A percentile compares a stretch with the other conserved stretches of the same genome.
phyloP scores from a whole-genome alignment of 768 basidiomycete genomes.

The Panellus pusillus region DNA sequence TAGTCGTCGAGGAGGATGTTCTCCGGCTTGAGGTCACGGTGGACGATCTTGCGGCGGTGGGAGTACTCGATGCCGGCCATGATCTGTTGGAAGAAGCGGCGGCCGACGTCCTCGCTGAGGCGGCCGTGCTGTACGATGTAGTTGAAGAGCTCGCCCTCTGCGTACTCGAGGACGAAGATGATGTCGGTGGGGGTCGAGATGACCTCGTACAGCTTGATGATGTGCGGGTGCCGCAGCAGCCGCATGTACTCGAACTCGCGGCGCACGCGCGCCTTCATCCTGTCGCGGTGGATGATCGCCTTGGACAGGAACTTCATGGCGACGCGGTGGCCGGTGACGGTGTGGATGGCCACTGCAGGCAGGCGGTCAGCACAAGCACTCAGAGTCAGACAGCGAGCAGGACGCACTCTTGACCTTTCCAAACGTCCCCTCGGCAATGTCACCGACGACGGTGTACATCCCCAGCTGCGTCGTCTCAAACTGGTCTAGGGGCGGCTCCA shows the following conservation, averaged over 20 bases:
- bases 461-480: conserved; percentile 54
- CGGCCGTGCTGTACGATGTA: conserved; percentile 94
- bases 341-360: conserved; percentile 82
- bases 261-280: conserved; percentile 89
- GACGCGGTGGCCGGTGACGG: conserved; percentile 91
- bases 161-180: conserved; percentile 97
- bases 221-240: conserved; percentile 90
- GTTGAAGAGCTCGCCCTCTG: conserved; percentile 95
- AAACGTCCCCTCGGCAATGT: conserved; percentile 96
- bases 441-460: conserved; percentile 83
- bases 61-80: conserved; percentile 97
- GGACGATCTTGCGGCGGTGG: conserved; percentile 94
- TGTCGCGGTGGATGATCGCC: conserved; percentile 86
- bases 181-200: conserved; percentile 95
- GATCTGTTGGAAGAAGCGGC: conserved; percentile 97
- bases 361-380: conserved; percentile 18
- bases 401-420: conserved; percentile 97
- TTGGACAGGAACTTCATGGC: conserved; percentile 98
- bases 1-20: conserved; percentile 87
- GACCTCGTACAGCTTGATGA: conserved; percentile 96
- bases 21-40: conserved; percentile 97
- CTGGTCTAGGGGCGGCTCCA: conserved; percentile 26
- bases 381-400: conserved; percentile 7
- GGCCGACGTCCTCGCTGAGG: conserved; percentile 84
- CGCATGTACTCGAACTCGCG: conserved; percentile 98